phyloP scores from a whole-genome alignment of 768 basidiomycete species.

The Lentinula boryana region DNA sequence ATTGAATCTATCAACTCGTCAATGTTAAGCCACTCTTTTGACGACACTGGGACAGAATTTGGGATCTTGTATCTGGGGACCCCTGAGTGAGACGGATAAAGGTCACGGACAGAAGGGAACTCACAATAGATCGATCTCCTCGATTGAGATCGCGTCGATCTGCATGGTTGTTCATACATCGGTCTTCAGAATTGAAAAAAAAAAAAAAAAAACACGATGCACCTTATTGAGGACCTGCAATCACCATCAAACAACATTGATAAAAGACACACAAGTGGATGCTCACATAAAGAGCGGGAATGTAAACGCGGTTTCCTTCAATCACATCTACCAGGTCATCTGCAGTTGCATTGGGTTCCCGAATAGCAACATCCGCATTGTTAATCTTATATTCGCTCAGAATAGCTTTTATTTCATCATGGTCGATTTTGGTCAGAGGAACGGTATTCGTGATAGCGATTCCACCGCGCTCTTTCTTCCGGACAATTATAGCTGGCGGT shows the following conservation, averaged over 20 bases:
- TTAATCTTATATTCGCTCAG: conserved; percentile 87
- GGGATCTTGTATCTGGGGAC: conserved; percentile 82
- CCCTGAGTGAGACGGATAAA: not conserved
- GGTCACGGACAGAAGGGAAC: conserved; percentile 17
- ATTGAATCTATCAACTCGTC: conserved; percentile 91
- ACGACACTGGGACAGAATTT: conserved; percentile 90
- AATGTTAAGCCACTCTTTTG: conserved; percentile 91
- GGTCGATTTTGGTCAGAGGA: conserved; percentile 91
- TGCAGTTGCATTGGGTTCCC: conserved; percentile 85
- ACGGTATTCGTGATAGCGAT: conserved; percentile 96
- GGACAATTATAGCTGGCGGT: conserved; percentile 80
- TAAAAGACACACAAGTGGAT: not conserved
- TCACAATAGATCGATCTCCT: conserved; percentile 88
- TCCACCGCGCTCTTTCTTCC: conserved; percentile 87
- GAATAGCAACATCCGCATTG: conserved; percentile 89
- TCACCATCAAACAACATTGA: not conserved
- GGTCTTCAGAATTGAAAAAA: not conserved
- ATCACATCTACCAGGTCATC: conserved; percentile 97
- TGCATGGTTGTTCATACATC: conserved; percentile 21
- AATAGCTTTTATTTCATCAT: conserved; percentile 94
- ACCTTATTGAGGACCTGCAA: conserved; percentile 80
- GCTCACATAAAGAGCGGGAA: conserved; percentile 85
- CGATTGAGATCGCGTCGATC: conserved; percentile 98
- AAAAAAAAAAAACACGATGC: conserved; percentile 7
- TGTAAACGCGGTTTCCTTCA: conserved; percentile 94